These are phyloP conservation scores for Syncephalis plumigaleata DNA, from an alignment of 371 early-diverging fungal species.

Conservation along the genomic window DNA sequence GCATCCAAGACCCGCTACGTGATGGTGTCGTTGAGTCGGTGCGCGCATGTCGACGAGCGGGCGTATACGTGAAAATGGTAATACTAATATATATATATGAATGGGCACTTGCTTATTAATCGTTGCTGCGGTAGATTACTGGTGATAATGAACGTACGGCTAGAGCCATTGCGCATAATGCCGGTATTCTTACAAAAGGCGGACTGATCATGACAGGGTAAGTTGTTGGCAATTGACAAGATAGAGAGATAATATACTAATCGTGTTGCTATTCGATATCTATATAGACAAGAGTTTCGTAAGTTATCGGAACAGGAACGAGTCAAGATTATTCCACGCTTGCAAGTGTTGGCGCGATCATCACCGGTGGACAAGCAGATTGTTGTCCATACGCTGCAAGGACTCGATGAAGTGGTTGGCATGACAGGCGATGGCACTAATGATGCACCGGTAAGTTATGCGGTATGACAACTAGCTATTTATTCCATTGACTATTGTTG, in stretches of 20 bases:
- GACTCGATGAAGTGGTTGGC: constrained; percentile 81
- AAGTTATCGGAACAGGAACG: constrained; percentile 55
- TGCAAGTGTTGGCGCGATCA: constrained; percentile 85
- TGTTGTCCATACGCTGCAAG: constrained; percentile 68
- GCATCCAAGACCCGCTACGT: constrained; percentile 86
- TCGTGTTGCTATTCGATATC: too few species aligned
- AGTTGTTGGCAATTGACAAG: too few species aligned
- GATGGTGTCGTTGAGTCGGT: constrained; percentile 77
- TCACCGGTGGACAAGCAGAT: constrained; percentile 89
- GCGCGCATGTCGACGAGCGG: constrained; percentile 61
- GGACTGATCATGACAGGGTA: constrained; percentile 71
- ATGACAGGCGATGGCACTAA: constrained; percentile 97
- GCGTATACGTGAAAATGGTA: constrained; percentile 81
- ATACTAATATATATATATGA: too few species aligned
- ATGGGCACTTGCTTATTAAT: too few species aligned
- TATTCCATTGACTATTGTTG: too few species aligned
- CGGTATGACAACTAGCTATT: too few species aligned
- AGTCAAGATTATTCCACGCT: constrained; percentile 55
- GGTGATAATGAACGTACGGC: constrained; percentile 91
- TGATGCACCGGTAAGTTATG: constrained; percentile 54
- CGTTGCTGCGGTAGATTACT: constrained; percentile 33
- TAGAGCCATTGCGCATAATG: constrained; percentile 68
- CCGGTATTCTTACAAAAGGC: constrained; percentile 71
- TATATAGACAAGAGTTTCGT: constrained; percentile 48
- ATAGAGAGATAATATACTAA: too few species aligned